Percentiles rank a stretch among this genome's conserved stretches.
phyloP scores from a whole-genome alignment of 1,284 basidiomycete genomes.

The Austropuccinia psidii region DNA sequence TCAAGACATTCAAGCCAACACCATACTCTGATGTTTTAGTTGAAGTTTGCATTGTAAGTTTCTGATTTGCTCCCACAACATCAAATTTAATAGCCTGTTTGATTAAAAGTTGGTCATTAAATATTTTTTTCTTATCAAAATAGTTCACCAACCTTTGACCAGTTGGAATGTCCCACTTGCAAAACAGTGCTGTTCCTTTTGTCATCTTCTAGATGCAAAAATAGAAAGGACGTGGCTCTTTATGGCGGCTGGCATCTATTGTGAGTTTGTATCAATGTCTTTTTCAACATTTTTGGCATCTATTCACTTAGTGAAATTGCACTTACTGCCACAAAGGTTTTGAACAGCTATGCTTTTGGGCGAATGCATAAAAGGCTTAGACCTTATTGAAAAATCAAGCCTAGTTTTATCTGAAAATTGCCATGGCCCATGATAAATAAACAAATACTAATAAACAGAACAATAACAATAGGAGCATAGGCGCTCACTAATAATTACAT shows the following conservation, averaged over 20 bases:
- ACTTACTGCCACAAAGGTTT: constrained; percentile 47
- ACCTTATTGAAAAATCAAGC: constrained; percentile 69
- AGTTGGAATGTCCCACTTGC: constrained; percentile 73
- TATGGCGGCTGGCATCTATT: constrained; percentile 50
- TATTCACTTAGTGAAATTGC: no score
- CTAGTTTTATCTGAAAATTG: constrained; percentile 71
- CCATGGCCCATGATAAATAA: no score
- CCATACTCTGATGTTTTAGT: constrained; percentile 70
- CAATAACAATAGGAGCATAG: no score
- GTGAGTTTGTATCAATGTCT: no score
- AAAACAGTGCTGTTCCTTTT: constrained; percentile 78
- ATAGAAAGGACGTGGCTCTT: constrained; percentile 53
- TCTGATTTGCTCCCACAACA: constrained; percentile 80
- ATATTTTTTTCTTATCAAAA: not conserved
- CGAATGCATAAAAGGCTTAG: constrained; percentile 64
- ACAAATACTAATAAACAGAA: constrained; percentile 52
- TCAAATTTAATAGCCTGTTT: constrained; percentile 72
- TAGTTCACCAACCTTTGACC: constrained; percentile 66
- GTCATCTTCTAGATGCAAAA: constrained; percentile 72
- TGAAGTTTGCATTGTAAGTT: constrained; percentile 65
- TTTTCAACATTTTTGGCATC: no score
- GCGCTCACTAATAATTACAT: no score
- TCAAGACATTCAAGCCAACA: constrained; percentile 81
- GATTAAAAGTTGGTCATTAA: not conserved
- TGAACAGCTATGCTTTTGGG: constrained; percentile 82